Conservation (phyloP, 495 filamentous ascomycete species). For the Haplographium delicatum region DNA sequence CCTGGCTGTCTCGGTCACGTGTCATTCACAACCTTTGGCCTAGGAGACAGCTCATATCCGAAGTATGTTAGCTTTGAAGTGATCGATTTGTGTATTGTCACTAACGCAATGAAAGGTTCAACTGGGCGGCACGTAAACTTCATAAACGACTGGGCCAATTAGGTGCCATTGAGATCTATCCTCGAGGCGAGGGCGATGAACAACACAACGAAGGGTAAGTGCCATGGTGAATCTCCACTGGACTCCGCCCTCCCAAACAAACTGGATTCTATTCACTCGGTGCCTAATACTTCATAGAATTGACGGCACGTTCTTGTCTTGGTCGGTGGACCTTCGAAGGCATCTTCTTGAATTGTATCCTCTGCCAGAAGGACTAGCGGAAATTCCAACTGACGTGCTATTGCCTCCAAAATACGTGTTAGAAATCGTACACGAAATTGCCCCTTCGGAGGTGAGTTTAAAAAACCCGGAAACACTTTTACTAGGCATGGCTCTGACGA, state of each 20-base stretch:
- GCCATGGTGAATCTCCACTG: not conserved
- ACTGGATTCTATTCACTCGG: too few relatives aligned
- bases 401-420: slow-evolving; percentile 80
- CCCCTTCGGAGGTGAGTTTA: not conserved
- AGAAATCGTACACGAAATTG: slow-evolving; percentile 21
- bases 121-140: slow-evolving; percentile 86
- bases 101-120: slow-evolving; percentile 56
- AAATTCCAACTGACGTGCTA: slow-evolving; percentile 70
- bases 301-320: slow-evolving; percentile 77
- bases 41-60: slow-evolving; percentile 91
- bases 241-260: too few relatives aligned
- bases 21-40: slow-evolving; percentile 77
- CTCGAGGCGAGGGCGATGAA: slow-evolving; percentile 82
- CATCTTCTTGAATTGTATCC: slow-evolving; percentile 63
- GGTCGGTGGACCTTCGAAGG: slow-evolving; percentile 61
- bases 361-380: slow-evolving; percentile 55
- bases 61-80: slow-evolving; percentile 47
- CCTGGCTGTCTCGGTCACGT: slow-evolving; percentile 60
- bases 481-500: not conserved
- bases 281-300: too few relatives aligned
- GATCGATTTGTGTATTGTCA: not conserved
- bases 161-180: slow-evolving; percentile 71
- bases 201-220: slow-evolving; percentile 86
- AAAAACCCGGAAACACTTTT: not conserved
- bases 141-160: slow-evolving; percentile 81